These are phyloP conservation scores for Strombidium stylifer DNA, from an alignment of 73 alveolate species.

Conservation along the genomic window DNA sequence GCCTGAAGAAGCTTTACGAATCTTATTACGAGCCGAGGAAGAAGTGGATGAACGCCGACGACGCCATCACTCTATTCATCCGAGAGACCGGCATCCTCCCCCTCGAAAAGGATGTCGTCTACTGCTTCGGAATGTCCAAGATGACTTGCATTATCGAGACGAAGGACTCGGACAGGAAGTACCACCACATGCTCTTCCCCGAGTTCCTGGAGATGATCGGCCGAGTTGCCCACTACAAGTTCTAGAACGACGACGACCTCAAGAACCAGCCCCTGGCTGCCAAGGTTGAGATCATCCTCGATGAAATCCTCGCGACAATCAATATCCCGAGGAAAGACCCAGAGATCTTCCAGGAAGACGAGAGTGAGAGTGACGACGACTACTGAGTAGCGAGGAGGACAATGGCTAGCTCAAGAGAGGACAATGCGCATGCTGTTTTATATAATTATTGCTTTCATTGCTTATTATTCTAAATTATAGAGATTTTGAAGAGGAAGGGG, in stretches of 20 bases:
- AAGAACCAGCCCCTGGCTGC: conserved; percentile 13
- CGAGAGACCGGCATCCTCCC: conserved; percentile 18
- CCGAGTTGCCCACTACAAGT: conserved; percentile 40
- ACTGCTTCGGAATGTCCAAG: conserved; percentile 55
- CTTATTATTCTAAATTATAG: no score
- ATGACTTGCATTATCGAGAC: conserved; percentile 45
- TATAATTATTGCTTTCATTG: not conserved
- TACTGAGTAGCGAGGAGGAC: conserved; percentile 1
- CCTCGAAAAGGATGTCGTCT: conserved; percentile 54
- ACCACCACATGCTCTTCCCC: conserved; percentile 28
- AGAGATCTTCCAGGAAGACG: conserved; percentile 37
- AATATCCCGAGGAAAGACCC: conserved; percentile 43
- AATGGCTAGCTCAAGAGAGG: no score
- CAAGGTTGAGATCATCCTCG: conserved; percentile 30
- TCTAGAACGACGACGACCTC: not conserved
- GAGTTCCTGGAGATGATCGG: conserved; percentile 53
- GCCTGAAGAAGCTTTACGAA: conserved; percentile 26
- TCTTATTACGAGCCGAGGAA: conserved; percentile 39
- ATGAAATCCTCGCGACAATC: conserved; percentile 22
- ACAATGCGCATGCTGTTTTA: not conserved
- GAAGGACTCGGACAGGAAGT: conserved; percentile 1
- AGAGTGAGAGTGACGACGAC: conserved; percentile 45
- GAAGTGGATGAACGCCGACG: conserved; percentile 38
- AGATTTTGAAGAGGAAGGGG: no score
- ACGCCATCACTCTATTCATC: conserved; percentile 34